These are phyloP conservation scores for Cutaneotrichosporon daszewskae DNA, from an alignment of 1,284 basidiomycete species.

Conservation along the genomic window DNA sequence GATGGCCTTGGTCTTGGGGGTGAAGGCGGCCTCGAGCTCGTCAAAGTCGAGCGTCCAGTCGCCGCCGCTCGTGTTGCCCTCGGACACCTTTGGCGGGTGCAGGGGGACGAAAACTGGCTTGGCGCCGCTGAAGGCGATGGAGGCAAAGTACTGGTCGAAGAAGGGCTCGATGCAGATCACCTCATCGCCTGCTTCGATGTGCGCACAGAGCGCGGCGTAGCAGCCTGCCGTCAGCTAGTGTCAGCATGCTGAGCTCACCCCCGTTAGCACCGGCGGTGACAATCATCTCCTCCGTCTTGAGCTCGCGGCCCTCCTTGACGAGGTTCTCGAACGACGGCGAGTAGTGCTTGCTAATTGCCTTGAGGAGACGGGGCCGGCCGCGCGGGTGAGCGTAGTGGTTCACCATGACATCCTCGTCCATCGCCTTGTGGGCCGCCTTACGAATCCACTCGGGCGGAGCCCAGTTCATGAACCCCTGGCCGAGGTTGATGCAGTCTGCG, in stretches of 20 bases:
- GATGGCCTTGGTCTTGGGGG: slow-evolving; percentile 82
- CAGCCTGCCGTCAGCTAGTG: slow-evolving; percentile 56
- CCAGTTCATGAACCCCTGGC: slow-evolving; percentile 86
- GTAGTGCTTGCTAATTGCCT: slow-evolving; percentile 77
- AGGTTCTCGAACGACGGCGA: slow-evolving; percentile 58
- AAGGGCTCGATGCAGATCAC: slow-evolving; percentile 98
- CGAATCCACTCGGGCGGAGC: slow-evolving; percentile 77
- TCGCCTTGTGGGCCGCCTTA: slow-evolving; percentile 65
- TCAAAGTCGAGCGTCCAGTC: slow-evolving; percentile 84
- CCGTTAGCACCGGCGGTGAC: slow-evolving; percentile 95
- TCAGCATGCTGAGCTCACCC: slow-evolving; percentile 53
- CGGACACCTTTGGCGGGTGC: slow-evolving; percentile 63
- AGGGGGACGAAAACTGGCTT: slow-evolving; percentile 91
- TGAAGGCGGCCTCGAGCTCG: slow-evolving; percentile 76
- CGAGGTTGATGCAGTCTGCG: slow-evolving; percentile 79
- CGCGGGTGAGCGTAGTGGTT: slow-evolving; percentile 91
- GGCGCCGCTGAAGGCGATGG: slow-evolving; percentile 87
- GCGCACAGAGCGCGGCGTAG: slow-evolving; percentile 83
- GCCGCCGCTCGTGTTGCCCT: slow-evolving; percentile 58
- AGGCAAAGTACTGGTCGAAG: slow-evolving; percentile 94
- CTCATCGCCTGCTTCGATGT: slow-evolving; percentile 84
- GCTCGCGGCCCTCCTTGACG: slow-evolving; percentile 53
- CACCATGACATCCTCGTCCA: slow-evolving; percentile 58
- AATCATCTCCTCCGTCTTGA: slow-evolving; percentile 85
- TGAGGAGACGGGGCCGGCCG: slow-evolving; percentile 74